Conservation (phyloP, 2,329 filamentous ascomycete genomes). For the Penicillium sp. region DNA sequence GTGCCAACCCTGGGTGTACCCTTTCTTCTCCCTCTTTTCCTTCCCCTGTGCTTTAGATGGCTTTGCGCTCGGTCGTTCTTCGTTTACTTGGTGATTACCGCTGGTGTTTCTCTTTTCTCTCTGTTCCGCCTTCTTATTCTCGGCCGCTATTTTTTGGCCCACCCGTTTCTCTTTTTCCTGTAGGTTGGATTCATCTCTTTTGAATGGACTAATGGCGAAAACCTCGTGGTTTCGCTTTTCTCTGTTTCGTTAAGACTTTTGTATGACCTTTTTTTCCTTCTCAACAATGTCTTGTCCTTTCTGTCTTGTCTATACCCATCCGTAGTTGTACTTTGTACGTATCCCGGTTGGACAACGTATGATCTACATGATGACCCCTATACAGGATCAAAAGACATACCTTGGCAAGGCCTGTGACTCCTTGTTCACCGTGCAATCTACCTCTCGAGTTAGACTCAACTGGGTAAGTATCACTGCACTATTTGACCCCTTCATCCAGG, state of each 20-base stretch:
- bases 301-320: background rate
- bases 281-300: background rate
- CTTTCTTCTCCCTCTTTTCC: slow-evolving; percentile 21
- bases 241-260: background rate
- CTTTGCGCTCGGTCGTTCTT: slow-evolving; percentile 30
- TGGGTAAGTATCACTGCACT: background rate
- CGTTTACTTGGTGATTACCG: slow-evolving; percentile 33
- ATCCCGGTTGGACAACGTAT: background rate
- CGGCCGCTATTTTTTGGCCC: slow-evolving; percentile 18
- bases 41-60: slow-evolving; percentile 37
- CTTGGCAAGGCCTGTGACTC: background rate
- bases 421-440: background rate
- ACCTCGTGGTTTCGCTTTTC: slow-evolving; percentile 24
- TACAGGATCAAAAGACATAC: background rate
- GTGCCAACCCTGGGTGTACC: slow-evolving; percentile 8
- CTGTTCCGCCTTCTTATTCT: slow-evolving; percentile 14
- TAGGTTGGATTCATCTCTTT: slow-evolving; percentile 39
- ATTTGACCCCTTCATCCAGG: background rate
- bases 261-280: background rate
- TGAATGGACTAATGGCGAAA: slow-evolving; percentile 42
- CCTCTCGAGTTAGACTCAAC: background rate
- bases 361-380: background rate
- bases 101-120: slow-evolving; percentile 26
- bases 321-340: background rate
- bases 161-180: slow-evolving; percentile 20